A percentile compares a stretch with the other conserved stretches of the same genome.
Conservation (phyloP, 495 filamentous ascomycete genomes). For the Penicillium crystallinum region DNA sequence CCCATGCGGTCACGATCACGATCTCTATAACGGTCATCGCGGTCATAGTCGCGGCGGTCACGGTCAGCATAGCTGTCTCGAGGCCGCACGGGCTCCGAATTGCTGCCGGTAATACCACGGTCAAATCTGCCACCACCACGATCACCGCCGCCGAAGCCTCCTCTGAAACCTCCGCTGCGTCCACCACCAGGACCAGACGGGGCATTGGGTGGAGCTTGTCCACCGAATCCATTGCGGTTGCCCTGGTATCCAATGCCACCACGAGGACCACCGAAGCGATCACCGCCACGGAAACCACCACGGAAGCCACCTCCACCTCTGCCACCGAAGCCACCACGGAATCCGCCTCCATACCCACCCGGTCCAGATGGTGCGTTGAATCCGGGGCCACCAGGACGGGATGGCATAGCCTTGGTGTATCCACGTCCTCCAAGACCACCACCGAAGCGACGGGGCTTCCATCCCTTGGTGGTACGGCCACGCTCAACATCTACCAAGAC, state of each 20-base stretch:
- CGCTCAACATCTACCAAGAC: slow-evolving; percentile 95
- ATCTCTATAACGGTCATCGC: slow-evolving; percentile 52
- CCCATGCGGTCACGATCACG: slow-evolving; percentile 15
- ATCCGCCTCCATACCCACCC: slow-evolving; percentile 61
- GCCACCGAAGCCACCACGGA: slow-evolving; percentile 54
- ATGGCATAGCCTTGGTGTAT: slow-evolving; percentile 78
- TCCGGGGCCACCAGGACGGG: slow-evolving; percentile 60
- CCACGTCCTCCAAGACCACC: slow-evolving; percentile 89
- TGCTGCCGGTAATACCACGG: slow-evolving; percentile 48
- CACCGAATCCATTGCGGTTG: slow-evolving; percentile 54
- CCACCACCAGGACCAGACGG: slow-evolving; percentile 73
- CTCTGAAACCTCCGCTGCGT: slow-evolving; percentile 48
- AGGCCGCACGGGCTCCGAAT: slow-evolving; percentile 49
- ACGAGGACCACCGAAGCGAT: slow-evolving; percentile 55
- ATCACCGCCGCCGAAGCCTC: slow-evolving; percentile 36
- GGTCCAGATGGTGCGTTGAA: slow-evolving; percentile 62
- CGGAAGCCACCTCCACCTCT: slow-evolving; percentile 27
- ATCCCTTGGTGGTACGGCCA: slow-evolving; percentile 88
- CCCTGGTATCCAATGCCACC: slow-evolving; percentile 59
- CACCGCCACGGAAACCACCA: slow-evolving; percentile 49
- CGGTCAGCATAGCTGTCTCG: slow-evolving; percentile 46
- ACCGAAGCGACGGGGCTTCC: slow-evolving; percentile 88
- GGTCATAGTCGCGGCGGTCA: slow-evolving; percentile 51
- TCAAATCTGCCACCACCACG: slow-evolving; percentile 45
- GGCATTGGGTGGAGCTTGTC: slow-evolving; percentile 67